These are phyloP conservation scores for Adenanthera pavonina DNA, from an alignment of 306 rosid genomes.

Conservation along the genomic window DNA sequence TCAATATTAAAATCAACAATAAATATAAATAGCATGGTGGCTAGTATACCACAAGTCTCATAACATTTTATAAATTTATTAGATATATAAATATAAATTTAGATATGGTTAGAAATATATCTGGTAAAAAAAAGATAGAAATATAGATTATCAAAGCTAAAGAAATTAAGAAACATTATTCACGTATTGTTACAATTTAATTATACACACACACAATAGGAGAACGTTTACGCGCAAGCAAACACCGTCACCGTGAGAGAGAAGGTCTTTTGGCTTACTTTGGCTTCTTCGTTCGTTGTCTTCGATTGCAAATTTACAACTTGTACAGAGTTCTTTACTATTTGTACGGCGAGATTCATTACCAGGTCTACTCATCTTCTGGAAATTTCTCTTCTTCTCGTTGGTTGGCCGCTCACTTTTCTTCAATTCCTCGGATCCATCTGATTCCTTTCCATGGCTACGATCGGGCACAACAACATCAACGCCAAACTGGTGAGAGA, in stretches of 20 bases:
- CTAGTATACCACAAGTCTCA: too few species aligned
- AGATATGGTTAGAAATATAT: too few species aligned
- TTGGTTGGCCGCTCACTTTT: not conserved
- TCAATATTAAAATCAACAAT: too few species aligned
- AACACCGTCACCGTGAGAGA: constrained; percentile 4
- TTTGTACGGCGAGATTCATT: not conserved
- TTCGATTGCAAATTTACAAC: not conserved
- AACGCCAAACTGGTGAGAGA: constrained; percentile 57
- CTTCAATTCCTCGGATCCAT: constrained; percentile 28
- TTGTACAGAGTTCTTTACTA: not conserved
- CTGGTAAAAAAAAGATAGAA: too few species aligned
- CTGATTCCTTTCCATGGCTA: constrained; percentile 49
- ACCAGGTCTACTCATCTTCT: not conserved
- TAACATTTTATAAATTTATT: too few species aligned
- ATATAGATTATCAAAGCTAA: too few species aligned
- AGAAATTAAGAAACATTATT: too few species aligned
- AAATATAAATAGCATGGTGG: too few species aligned
- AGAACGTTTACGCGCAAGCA: constrained; percentile 34
- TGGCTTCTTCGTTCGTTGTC: constrained; percentile 26
- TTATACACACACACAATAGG: too few species aligned
- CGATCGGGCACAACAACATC: constrained; percentile 53
- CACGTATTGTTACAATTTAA: too few species aligned
- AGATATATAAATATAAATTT: too few species aligned
- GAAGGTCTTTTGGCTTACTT: constrained; percentile 12
- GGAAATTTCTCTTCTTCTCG: constrained; percentile 28